Evolutionary conservation across 1,284 basidiomycete species (phyloP).

Genomic region (Takashimella koratensis): DNA sequence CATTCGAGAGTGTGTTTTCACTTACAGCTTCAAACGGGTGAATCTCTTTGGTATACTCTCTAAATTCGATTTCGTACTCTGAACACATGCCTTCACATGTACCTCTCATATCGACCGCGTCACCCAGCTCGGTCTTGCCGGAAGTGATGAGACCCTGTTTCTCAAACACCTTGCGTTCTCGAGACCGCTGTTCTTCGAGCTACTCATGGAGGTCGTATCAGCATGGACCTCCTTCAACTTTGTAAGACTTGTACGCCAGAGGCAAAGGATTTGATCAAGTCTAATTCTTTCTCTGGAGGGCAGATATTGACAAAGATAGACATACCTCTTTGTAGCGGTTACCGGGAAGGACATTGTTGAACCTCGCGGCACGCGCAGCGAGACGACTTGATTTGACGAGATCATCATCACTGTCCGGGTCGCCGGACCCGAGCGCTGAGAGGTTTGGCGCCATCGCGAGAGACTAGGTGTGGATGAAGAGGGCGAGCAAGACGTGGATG

Average conservation of each 20-base stretch:
- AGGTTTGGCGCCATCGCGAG: neutral
- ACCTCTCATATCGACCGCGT: slow-evolving; percentile 84
- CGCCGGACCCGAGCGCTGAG: slow-evolving; percentile 18
- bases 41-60: slow-evolving; percentile 85
- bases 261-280: too few species aligned
- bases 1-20: slow-evolving; percentile 11
- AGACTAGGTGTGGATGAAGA: too few species aligned
- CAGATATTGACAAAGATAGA: neutral
- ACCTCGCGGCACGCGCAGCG: slow-evolving; percentile 42
- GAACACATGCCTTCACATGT: slow-evolving; percentile 94
- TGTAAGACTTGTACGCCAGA: too few species aligned
- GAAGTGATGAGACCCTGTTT: slow-evolving; percentile 82
- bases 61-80: slow-evolving; percentile 82
- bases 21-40: slow-evolving; percentile 81
- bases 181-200: slow-evolving; percentile 59
- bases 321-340: slow-evolving; percentile 47
- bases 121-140: slow-evolving; percentile 73
- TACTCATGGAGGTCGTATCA: slow-evolving; percentile 18
- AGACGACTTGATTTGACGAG: slow-evolving; percentile 23
- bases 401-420: slow-evolving; percentile 36
- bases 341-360: slow-evolving; percentile 43
- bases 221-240: too few species aligned
- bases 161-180: slow-evolving; percentile 73
- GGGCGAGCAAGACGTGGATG: too few species aligned
- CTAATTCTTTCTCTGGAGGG: too few species aligned